Percentiles rank a stretch among this genome's conserved stretches.
These are phyloP conservation scores for Raphanus sativus DNA, from an alignment of 345 rosid genomes.

Conservation along the genomic window DNA sequence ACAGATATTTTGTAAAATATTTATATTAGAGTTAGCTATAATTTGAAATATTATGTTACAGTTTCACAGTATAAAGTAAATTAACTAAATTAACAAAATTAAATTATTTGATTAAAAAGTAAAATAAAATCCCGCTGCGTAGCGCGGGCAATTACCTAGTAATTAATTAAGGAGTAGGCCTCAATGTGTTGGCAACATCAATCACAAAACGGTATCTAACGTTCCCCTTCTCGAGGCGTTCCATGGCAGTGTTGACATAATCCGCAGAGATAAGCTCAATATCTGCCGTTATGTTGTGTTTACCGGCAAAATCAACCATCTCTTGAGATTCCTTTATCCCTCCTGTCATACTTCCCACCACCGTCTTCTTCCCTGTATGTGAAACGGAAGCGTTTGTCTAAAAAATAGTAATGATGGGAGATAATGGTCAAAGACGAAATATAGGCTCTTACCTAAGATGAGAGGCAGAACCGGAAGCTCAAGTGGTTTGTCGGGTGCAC, in stretches of 20 bases:
- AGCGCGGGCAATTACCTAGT: no score
- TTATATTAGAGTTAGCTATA: no score
- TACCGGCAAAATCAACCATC: conserved; percentile 58
- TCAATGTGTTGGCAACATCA: conserved; percentile 51
- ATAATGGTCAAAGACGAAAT: neutral
- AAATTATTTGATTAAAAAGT: no score
- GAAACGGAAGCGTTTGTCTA: neutral
- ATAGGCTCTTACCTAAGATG: conserved; percentile 41
- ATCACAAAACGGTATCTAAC: conserved; percentile 64
- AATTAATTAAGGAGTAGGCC: conserved; percentile 22
- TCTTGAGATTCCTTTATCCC: conserved; percentile 66
- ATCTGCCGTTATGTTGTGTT: conserved; percentile 50
- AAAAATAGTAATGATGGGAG: neutral
- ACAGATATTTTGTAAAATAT: no score
- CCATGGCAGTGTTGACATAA: conserved; percentile 58
- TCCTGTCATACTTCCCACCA: conserved; percentile 50
- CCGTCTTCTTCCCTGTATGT: conserved; percentile 43
- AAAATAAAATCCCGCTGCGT: no score
- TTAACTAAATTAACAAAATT: no score
- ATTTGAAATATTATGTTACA: no score
- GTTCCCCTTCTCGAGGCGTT: conserved; percentile 47
- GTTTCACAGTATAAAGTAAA: no score
- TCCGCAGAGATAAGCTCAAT: conserved; percentile 59
- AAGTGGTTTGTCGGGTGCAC: conserved; percentile 50
- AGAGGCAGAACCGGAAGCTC: conserved; percentile 45